These are phyloP conservation scores for Coix lacrymajobi DNA, from an alignment of 176 grass and related monocot genomes.

Conservation along the genomic window DNA sequence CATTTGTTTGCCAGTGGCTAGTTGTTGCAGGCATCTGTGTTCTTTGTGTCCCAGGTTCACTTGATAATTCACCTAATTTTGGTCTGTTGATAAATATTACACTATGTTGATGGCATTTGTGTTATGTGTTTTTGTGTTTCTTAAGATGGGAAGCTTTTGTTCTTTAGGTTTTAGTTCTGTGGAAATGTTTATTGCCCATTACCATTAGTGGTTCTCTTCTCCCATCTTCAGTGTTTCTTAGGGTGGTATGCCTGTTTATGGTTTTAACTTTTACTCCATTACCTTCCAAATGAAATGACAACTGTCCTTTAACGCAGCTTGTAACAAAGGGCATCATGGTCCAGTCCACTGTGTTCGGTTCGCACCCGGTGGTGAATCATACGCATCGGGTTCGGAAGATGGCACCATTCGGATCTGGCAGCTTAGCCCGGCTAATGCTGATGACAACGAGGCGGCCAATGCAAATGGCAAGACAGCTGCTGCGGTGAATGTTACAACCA, in stretches of 20 bases:
- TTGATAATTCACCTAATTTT: background rate
- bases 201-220: background rate
- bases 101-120: background rate
- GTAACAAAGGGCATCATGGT: constrained; percentile 97
- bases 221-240: background rate
- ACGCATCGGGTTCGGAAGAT: constrained; percentile 93
- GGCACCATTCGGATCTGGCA: constrained; percentile 97
- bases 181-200: background rate
- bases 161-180: background rate
- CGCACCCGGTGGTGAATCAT: constrained; percentile 82
- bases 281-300: background rate
- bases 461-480: constrained; percentile 51
- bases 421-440: constrained; percentile 39
- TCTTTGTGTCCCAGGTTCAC: background rate
- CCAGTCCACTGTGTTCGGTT: constrained; percentile 95
- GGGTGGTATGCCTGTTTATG: background rate
- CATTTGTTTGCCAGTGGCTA: background rate
- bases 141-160: background rate
- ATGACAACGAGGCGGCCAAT: constrained; percentile 43
- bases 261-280: background rate
- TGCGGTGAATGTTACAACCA: constrained; percentile 51
- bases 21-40: background rate
- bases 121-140: background rate
- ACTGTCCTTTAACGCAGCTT: constrained; percentile 34
- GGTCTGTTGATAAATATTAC: background rate